Percentiles rank a stretch among this genome's conserved stretches.
phyloP scores from a whole-genome alignment of 78 protist species.

The Dictyostelium capitatum region DNA sequence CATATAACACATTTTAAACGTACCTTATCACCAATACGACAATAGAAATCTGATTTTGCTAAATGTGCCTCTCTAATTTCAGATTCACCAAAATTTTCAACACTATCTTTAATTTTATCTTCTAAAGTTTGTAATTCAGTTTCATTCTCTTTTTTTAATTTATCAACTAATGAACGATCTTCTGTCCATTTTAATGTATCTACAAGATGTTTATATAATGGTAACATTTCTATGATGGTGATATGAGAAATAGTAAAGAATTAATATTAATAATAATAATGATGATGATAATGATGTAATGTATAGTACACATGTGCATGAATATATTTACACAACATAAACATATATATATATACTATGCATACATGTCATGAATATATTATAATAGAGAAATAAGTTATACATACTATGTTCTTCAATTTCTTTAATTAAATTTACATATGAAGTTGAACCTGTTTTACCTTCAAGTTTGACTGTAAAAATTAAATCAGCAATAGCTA shows the following conservation, averaged over 20 bases:
- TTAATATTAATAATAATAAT: neutral
- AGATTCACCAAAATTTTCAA: conserved; percentile 95
- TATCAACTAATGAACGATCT: conserved; percentile 53
- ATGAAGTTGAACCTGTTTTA: neutral
- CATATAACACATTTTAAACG: neutral
- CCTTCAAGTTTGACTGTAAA: conserved; percentile 20
- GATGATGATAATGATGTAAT: too few relatives aligned
- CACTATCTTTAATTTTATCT: conserved; percentile 90
- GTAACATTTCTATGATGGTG: conserved; percentile 81
- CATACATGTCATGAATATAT: too few relatives aligned
- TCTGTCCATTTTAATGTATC: conserved; percentile 72
- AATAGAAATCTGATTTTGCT: conserved; percentile 85
- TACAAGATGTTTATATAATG: conserved; percentile 87
- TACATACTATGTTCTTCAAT: conserved; percentile 72
- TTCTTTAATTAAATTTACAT: conserved; percentile 32
- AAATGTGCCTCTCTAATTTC: conserved; percentile 95
- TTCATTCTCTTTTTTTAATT: conserved; percentile 68
- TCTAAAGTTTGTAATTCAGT: conserved; percentile 73
- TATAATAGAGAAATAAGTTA: neutral
- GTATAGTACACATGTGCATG: too few relatives aligned
- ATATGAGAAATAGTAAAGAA: neutral
- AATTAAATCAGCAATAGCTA: conserved; percentile 54
- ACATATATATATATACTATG: too few relatives aligned
- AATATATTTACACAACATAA: too few relatives aligned
- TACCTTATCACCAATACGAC: conserved; percentile 95